Evolutionary conservation across 2,329 filamentous ascomycete genomes (phyloP), one percentile per base, ranked within the genome.

Genomic region (Amesomyces nigricolor): DNA sequence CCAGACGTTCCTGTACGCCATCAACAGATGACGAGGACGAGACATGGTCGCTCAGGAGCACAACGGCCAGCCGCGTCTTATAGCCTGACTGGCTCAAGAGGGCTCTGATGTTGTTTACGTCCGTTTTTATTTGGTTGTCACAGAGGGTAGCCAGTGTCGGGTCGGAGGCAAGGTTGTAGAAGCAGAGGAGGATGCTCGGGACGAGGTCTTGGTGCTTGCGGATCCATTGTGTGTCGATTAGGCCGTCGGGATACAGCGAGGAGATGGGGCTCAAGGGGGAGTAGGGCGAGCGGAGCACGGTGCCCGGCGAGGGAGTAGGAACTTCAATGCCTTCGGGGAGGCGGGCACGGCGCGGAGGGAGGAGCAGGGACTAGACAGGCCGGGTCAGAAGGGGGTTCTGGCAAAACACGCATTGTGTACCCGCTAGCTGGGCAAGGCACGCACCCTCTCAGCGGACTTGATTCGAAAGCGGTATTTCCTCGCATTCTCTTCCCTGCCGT

Each of bases 201-300:
- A 97, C 79, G 16, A 90, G 76, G 50, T 87, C 77, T 67, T 96
- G 91, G 68, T 97, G 92, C 69, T 97, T 99, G 57, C 82, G 81
- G 53, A 95, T 77, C 92, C 92, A 99, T 58, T 82, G 73, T 17
- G 86, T 79, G 58, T 91, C 84, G 68, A 96, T 83, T 56, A 96
- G 75, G 4, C 92, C 94, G 72, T 97, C 94, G 7, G 92, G 91
- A 67, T 94, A 97, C 2, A 95, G 79, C 2, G 83, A 77, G 7
- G 92, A 96, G 7, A 80, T 80, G 3, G 91, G 91, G 39, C 88
- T 94, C 30, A 97, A 78, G 0, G 92, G 94, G 2, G 94, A 97
- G 62, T 96, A 84, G 1, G 91, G 89, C 11, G 94, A 97, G 70
- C 97, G 92, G 4, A 96, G 74, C n/a, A 84, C 75, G 57, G 78